These are phyloP conservation scores for Mallotus repandus DNA, from an alignment of 441 rosid species.

Conservation along the genomic window DNA sequence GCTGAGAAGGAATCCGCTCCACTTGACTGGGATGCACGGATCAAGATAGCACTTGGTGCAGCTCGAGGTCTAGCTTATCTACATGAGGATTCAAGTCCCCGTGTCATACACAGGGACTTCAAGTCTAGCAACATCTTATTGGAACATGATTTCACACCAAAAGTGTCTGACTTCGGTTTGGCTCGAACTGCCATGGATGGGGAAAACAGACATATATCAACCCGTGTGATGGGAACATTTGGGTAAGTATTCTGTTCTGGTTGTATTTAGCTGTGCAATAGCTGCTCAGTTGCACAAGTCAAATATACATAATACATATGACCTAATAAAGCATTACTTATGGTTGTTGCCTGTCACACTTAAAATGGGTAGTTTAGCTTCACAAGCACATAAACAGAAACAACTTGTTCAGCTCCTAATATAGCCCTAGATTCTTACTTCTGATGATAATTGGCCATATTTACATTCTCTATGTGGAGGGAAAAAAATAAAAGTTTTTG, in stretches of 20 bases:
- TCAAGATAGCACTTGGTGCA: constrained; percentile 92
- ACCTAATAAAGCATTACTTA: not conserved
- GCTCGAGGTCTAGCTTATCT: constrained; percentile 92
- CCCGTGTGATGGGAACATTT: constrained; percentile 98
- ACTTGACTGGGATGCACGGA: constrained; percentile 79
- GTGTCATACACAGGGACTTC: constrained; percentile 95
- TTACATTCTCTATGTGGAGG: not conserved
- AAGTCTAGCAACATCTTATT: constrained; percentile 92
- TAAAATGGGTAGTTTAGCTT: not conserved
- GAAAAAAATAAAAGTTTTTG: not conserved
- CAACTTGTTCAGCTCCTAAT: not conserved
- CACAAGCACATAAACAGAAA: not conserved
- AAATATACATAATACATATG: not conserved
- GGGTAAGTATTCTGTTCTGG: constrained; percentile 46
- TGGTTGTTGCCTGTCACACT: constrained; percentile 7
- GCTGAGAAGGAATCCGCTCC: constrained; percentile 71
- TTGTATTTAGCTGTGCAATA: not conserved
- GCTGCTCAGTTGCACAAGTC: not conserved
- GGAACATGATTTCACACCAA: constrained; percentile 90
- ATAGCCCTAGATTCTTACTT: too few species aligned
- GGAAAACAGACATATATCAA: constrained; percentile 83
- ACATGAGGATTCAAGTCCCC: constrained; percentile 96
- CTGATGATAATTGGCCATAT: not conserved
- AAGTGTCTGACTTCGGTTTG: constrained; percentile 93
- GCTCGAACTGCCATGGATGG: constrained; percentile 93